These are phyloP conservation scores for Endothia cerciana DNA, from an alignment of 2,329 filamentous ascomycete genomes.

Conservation along the genomic window DNA sequence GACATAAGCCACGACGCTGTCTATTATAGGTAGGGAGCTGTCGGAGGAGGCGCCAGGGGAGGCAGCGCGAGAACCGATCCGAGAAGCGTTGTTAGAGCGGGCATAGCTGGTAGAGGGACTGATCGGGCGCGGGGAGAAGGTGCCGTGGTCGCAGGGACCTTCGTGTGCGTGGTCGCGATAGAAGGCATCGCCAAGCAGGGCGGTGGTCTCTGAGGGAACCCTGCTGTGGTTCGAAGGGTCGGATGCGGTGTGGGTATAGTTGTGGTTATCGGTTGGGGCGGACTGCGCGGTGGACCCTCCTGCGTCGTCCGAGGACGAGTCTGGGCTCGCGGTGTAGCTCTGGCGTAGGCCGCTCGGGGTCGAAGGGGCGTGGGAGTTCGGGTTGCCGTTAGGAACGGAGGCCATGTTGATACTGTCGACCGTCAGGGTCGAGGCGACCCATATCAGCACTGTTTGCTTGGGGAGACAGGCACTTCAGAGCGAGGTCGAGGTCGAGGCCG, in stretches of 20 bases:
- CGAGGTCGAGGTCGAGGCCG: background rate
- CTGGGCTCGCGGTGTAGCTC: constrained; percentile 40
- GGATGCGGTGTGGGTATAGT: constrained; percentile 3
- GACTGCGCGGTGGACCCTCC: constrained; percentile 25
- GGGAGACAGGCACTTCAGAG: background rate
- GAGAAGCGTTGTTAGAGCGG: constrained; percentile 37
- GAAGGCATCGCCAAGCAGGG: constrained; percentile 47
- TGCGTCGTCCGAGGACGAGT: constrained; percentile 29
- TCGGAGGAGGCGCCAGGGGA: constrained; percentile 37
- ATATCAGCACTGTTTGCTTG: constrained; percentile 7
- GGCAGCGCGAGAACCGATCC: constrained; percentile 40
- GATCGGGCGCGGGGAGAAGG: constrained; percentile 70
- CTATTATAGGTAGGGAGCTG: constrained; percentile 40
- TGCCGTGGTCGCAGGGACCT: constrained; percentile 70
- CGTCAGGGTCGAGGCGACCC: constrained; percentile 2
- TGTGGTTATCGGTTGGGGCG: constrained; percentile 1
- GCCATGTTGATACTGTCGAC: constrained; percentile 11
- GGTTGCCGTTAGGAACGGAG: constrained; percentile 13
- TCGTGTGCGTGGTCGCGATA: constrained; percentile 46
- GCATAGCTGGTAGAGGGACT: constrained; percentile 47
- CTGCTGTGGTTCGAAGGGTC: constrained; percentile 7
- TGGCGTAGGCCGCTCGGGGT: constrained; percentile 53
- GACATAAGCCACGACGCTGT: constrained; percentile 44
- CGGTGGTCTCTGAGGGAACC: constrained; percentile 52
- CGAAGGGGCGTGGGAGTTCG: constrained; percentile 42